phyloP scores from a whole-genome alignment of 2,329 filamentous ascomycete species.

The Claviceps pazoutovae region DNA sequence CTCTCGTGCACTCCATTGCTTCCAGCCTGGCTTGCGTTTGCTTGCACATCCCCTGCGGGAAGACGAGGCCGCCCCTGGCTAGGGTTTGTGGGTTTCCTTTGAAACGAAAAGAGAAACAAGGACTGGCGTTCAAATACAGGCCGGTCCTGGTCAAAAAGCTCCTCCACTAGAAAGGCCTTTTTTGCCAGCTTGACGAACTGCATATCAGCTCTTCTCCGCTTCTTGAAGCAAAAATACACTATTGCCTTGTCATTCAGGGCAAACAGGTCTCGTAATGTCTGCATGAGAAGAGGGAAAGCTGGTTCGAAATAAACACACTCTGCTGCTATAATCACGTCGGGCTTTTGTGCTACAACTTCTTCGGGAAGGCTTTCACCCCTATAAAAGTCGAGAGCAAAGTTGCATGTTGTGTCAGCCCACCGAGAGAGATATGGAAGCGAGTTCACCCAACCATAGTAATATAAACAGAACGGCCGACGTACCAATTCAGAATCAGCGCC shows the following conservation, averaged over 20 bases:
- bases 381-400: neutral
- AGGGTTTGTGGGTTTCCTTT: slow-evolving; percentile 12
- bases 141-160: slow-evolving; percentile 47
- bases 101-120: slow-evolving; percentile 48
- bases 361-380: slow-evolving; percentile 49
- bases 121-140: slow-evolving; percentile 41
- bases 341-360: slow-evolving; percentile 40
- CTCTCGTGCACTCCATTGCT: neutral
- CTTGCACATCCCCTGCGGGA: neutral
- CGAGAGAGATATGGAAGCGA: too few species aligned
- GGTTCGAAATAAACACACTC: slow-evolving; percentile 98
- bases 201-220: slow-evolving; percentile 66
- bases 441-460: neutral
- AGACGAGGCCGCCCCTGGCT: neutral
- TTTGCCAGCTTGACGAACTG: slow-evolving; percentile 59
- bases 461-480: slow-evolving; percentile 15
- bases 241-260: slow-evolving; percentile 51
- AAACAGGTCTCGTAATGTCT: slow-evolving; percentile 63
- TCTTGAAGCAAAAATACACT: slow-evolving; percentile 87
- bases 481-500: slow-evolving; percentile 72
- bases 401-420: neutral
- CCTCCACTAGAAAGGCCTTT: slow-evolving; percentile 50
- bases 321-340: slow-evolving; percentile 78
- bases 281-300: slow-evolving; percentile 74
- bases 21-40: neutral